Conservation (phyloP, 306 rosid species). For the Oxytropis ochrocephala region DNA sequence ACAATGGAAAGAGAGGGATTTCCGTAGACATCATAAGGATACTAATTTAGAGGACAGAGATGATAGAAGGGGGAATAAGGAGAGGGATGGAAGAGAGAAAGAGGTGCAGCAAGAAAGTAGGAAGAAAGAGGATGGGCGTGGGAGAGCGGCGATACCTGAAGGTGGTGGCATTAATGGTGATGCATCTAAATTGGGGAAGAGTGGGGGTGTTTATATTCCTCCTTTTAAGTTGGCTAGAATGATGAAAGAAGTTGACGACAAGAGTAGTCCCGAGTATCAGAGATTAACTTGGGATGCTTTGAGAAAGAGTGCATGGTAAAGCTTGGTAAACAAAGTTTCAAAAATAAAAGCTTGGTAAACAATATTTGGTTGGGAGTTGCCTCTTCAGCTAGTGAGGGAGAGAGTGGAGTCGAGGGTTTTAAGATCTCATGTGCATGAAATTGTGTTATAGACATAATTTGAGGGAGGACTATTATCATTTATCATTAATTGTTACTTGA, state of each 20-base stretch:
- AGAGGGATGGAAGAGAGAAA: constrained; percentile 21
- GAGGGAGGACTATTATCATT: neutral
- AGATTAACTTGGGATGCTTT: constrained; percentile 96
- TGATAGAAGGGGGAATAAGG: neutral
- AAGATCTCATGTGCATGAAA: neutral
- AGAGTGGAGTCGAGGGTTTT: neutral
- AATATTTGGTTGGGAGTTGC: neutral
- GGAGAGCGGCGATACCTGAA: constrained; percentile 24
- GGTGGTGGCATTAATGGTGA: constrained; percentile 41
- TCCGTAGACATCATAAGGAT: neutral
- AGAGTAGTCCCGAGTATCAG: constrained; percentile 80
- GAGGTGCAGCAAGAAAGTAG: constrained; percentile 29
- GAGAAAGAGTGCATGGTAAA: constrained; percentile 50
- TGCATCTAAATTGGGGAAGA: constrained; percentile 56
- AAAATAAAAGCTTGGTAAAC: neutral
- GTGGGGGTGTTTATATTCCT: constrained; percentile 92
- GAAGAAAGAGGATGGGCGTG: constrained; percentile 36
- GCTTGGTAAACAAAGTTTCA: neutral
- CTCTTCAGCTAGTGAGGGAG: neutral
- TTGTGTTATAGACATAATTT: neutral
- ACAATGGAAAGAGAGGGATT: neutral
- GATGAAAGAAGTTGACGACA: constrained; percentile 88
- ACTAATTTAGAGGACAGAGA: neutral
- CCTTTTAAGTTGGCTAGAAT: constrained; percentile 91
- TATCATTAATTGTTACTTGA: neutral